Base-by-base conservation (phyloP, 2,329 filamentous ascomycete species). In the Fusarium scirpi region DNA sequence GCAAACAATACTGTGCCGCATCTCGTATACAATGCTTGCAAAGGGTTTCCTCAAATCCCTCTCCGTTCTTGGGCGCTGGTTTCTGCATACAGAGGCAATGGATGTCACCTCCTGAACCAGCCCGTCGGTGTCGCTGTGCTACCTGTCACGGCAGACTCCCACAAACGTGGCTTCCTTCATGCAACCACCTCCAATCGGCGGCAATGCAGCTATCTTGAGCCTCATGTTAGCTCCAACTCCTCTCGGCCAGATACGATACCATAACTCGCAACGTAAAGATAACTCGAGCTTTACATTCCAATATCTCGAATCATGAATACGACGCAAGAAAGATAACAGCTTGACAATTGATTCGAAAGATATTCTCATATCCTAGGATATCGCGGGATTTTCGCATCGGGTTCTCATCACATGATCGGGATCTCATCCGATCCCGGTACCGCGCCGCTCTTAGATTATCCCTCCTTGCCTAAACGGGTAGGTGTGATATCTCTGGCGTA, bases 341-440 rank as follows among this genome's bases (percentile, higher is more conserved):
- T 16, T 43, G 13, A 43, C 18, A 29, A 5, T 53, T 29, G 18
- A 25, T 16, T 20, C 27, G 27, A 32, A 22, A 29, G 34, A 43
- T 8, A 40, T 20, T 7, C 7, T 6, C 13, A 5, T 13, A 41
- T 53, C 6, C 34, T 13, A 10, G 41, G 9, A 44, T 44, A 10
- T 7, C 41, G 13, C 22, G 41, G 24, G 7, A 18, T 53, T 6
- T 9, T 9, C n/a, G 2, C n/a, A n/a, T 20, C 25, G n/a, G 40
- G 6, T 30, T 41, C 13, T 9, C 13, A 34, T 67, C 64, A 67
- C 65, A 32, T 67, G 65, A 67, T 65, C 65, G 65, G 65, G 25
- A 47, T 25, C 20, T 12, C 6, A 20, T 6, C 64, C 58, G 63
- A 24, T 18, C 65, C 45, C 45, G 13, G 40, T 41, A 44, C 65